Evolutionary conservation across 129 eudicot species (phyloP), one percentile per base, ranked within the genome.

Genomic region (Dittrichia graveolens): DNA sequence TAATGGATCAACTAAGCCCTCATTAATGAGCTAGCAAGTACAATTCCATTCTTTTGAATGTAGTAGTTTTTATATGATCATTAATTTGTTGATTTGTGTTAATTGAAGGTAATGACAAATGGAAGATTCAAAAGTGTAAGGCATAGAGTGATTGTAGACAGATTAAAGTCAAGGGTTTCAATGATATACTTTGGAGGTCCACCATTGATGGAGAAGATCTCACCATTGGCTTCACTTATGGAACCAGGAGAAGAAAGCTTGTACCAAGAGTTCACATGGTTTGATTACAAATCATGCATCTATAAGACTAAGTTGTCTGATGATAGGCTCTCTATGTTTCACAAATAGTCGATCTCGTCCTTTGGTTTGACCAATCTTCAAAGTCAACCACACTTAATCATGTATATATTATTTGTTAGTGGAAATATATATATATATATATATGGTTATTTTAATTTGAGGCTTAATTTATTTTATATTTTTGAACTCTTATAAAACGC

Each of bases 101-200:
- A 18, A 12, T 7, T 78, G 85, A 78, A 88, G 90, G 95, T 88
- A 64, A 75, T 88, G 79, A 88, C 88, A 10, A 88, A 88, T 53
- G 95, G 90, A 73, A 85, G 90, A 80, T 84, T 88, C 34, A 88
- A 58, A 73, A 88, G 95, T 57, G 88, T 88, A 49, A 85, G 55
- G 69, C 95, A 88, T 54, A 80, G 95, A 66, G 95, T 88, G 42
- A n/a, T 88, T 74, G 75, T 83, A 3, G 81, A 72, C 34, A 15
- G 58, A 11, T 7, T 61, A 72, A 77, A 77, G 50, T 74, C 90
- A 52, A 85, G 95, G 67, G 62, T 88, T 39, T 88, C 95, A 38
- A 88, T 88, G 95, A 83, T 88, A 46, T 88, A 72, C 74, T 88
- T 88, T 46, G 95, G 88, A 65, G 95, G 90, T 39, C 90, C 95